Evolutionary conservation across 208 protist genomes (phyloP).

Genomic region (Acanthamoeba royreba): DNA sequence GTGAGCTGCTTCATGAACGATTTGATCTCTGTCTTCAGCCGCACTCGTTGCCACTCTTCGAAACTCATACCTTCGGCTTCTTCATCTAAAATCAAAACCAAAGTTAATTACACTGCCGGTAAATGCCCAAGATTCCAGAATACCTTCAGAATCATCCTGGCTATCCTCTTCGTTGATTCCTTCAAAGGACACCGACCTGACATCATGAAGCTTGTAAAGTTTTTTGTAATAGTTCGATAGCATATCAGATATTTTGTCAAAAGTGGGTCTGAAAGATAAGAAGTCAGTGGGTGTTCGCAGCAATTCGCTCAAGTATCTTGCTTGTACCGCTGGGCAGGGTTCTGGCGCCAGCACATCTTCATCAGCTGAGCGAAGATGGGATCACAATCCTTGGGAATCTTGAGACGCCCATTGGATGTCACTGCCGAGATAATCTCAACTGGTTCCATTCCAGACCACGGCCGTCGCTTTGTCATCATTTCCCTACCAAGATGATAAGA

Average conservation of each 20-base stretch:
- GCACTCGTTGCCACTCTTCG: neutral
- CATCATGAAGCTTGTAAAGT: neutral
- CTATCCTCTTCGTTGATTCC: neutral
- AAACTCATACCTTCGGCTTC: neutral
- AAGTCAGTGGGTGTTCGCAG: no score
- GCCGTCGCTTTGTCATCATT: neutral
- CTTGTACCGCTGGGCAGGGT: neutral
- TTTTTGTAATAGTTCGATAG: constrained; percentile 9
- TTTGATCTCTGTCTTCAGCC: neutral
- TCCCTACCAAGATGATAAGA: neutral
- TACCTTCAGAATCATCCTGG: neutral
- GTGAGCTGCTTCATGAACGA: constrained; percentile 13
- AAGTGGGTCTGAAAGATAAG: no score
- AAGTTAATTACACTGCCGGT: no score
- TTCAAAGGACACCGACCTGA: neutral
- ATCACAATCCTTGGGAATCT: constrained; percentile 37
- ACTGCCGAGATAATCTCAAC: neutral
- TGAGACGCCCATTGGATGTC: neutral
- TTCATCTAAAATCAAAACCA: no score
- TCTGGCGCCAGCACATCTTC: constrained; percentile 33
- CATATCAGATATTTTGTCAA: constrained; percentile 9
- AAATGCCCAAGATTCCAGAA: no score
- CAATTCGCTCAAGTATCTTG: no score
- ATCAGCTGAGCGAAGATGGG: neutral
- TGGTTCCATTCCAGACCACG: constrained; percentile 16